Base-by-base conservation (phyloP, 345 rosid genomes). In the Syzygium oleosum region DNA sequence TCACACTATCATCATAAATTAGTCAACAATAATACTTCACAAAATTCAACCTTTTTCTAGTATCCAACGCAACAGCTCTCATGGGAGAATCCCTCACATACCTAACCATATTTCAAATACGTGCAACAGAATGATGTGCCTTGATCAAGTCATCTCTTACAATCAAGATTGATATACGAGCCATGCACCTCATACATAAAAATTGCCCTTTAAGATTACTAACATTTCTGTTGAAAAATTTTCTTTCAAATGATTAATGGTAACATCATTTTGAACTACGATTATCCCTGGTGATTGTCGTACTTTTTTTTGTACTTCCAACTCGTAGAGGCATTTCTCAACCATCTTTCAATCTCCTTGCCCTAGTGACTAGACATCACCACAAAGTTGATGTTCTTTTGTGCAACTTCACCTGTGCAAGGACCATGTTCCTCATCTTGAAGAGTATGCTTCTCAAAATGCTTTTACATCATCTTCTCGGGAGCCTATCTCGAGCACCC, bases 231-330 rank as follows among this genome's bases (percentile, higher is more conserved):
- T 63, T 15, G 0, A 63, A 63, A 63, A 63, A 29, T 14, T 63
- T 63, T n/a, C 41, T 61, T 61, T 61, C 17, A 12, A 27, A 61
- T n/a, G 1, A 61, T 2, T 8, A n/a, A n/a, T 12, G 4, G 9
- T n/a, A 6, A 61, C 29, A n/a, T 61, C 29, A 61, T n/a, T n/a
- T 61, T 2, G 2, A 6, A n/a, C 9, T 61, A n/a, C 9, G 0
- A n/a, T 61, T 61, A 61, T n/a, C 29, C 19, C 0, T 1, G 9
- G 3, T 61, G 34, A n/a, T 61, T 61, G n/a, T 10, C 1, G 7
- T 54, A 58, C n/a, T 23, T 58, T 23, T 27, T 61, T 61, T 13
- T 15, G 17, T 61, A n/a, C 68, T 61, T 7, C 34, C 34, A 13
- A 61, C 4, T 6, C 1, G 4, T n/a, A 13, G 0, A 61, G 13